Evolutionary conservation across 106 monocot species (phyloP).

Genomic region (Dendrobium nobile): DNA sequence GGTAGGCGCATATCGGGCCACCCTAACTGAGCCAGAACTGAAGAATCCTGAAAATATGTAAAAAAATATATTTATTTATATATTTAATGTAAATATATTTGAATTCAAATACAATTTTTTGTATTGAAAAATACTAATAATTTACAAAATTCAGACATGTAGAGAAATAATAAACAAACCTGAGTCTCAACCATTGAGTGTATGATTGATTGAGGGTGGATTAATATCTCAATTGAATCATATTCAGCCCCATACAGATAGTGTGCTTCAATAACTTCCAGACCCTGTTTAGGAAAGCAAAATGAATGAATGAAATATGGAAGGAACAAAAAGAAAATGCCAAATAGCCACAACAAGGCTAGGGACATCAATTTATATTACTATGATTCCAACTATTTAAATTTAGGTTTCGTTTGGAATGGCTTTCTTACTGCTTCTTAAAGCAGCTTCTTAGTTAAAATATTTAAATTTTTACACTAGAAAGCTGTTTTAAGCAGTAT

Average conservation of each 20-base stretch:
- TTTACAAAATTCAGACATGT: not conserved
- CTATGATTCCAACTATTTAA: no score
- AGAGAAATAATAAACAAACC: constrained; percentile 23
- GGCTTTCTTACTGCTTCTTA: no score
- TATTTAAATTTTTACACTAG: no score
- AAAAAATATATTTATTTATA: no score
- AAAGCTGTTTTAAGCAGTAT: no score
- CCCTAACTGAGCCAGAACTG: constrained; percentile 85
- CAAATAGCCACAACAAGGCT: not conserved
- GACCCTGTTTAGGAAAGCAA: constrained; percentile 37
- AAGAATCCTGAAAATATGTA: constrained; percentile 60
- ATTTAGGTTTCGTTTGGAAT: no score
- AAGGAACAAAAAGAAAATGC: not conserved
- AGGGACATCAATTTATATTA: not conserved
- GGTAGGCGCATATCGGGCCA: constrained; percentile 97
- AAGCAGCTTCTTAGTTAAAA: no score
- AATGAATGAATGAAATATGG: not conserved
- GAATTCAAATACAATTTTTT: not conserved
- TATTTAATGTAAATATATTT: not conserved
- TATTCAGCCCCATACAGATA: constrained; percentile 94
- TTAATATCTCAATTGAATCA: constrained; percentile 85
- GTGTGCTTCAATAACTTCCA: constrained; percentile 98
- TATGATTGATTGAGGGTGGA: constrained; percentile 96
- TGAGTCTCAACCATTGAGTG: constrained; percentile 99
- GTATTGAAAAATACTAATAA: not conserved